Evolutionary conservation across 768 basidiomycete genomes (phyloP), one percentile per base, ranked within the genome.

Genomic region (Tubosaeta sp.): DNA sequence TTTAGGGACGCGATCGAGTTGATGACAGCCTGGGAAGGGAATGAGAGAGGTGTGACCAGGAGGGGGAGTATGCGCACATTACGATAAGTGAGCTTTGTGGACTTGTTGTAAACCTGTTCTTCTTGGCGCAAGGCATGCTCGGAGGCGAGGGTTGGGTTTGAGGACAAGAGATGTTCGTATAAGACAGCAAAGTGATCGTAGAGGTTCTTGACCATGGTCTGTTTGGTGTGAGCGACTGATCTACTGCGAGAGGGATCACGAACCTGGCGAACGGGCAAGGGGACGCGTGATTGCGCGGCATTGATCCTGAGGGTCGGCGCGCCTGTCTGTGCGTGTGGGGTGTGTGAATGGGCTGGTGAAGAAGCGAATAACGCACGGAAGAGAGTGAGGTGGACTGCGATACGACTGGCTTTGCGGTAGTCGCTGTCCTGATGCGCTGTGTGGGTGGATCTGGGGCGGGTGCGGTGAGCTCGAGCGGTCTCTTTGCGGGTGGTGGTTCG

Each of bases 121-220:
- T 95, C 93, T 61, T 95, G 91, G 45, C 73, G 79, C 10, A 92
- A 76, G 4, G 93, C 84, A 70, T 95, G 88, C 48, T 91, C 84
- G 0, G 84, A 71, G 0, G 91, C 87, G 17, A 94, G 66, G 22
- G 75, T 71, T 0, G 87, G 83, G 53, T 84, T 75, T 13, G 68
- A 52, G 3, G 79, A 68, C 3, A 80, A 68, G 43, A 92, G 71
- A 9, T 69, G 52, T 9, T 79, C 71, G 71, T 94, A 94, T 3
- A 94, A 71, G 22, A 82, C 72, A 29, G 73, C 56, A 61, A 90
- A 94, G 61, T 88, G 86, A 25, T 87, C 81, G 59, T 84, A 85
- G 11, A 94, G 71, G 0, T 72, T 77, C 66, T 86, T 86, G 54
- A 94, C 72, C 86, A 91, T 82, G 2, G 83, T 76, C 84, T 90